Percentiles rank a stretch among this genome's conserved stretches.
Evolutionary conservation across 2,329 filamentous ascomycete genomes (phyloP).

Genomic region (Fusarium continuum): DNA sequence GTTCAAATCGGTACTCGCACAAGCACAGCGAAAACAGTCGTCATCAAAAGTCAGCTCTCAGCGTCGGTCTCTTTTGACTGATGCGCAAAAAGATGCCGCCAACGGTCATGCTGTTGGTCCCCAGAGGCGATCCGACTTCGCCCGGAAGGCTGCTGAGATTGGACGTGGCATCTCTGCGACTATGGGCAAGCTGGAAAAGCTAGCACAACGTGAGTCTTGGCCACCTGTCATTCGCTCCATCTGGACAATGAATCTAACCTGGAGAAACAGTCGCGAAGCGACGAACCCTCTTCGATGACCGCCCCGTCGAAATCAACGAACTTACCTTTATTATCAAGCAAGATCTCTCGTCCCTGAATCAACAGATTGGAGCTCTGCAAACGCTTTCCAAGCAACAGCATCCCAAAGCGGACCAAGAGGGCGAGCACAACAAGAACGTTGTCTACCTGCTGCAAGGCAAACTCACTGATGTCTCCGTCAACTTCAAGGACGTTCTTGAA

Average conservation of each 20-base stretch:
- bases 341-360: constrained; percentile 84
- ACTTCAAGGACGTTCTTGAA: constrained; percentile 97
- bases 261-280: constrained; percentile 78
- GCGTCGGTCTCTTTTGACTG: constrained; percentile 80
- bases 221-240: too few species aligned
- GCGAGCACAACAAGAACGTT: constrained; percentile 98
- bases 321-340: constrained; percentile 98
- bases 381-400: constrained; percentile 79
- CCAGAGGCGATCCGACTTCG: constrained; percentile 86
- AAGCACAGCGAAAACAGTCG: constrained; percentile 83
- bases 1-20: constrained; percentile 89
- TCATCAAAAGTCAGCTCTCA: constrained; percentile 81
- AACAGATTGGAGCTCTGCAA: constrained; percentile 87
- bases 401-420: constrained; percentile 79
- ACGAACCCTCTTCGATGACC: constrained; percentile 96
- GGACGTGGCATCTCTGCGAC: constrained; percentile 90
- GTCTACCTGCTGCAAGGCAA: constrained; percentile 91
- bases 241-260: constrained; percentile 25
- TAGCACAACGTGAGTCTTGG: constrained; percentile 75
- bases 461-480: constrained; percentile 89
- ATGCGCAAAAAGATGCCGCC: constrained; percentile 73
- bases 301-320: constrained; percentile 95
- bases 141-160: constrained; percentile 88
- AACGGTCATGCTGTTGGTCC: constrained; percentile 58
- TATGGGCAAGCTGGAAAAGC: constrained; percentile 92